Percentiles rank a stretch among this genome's conserved stretches.
Evolutionary conservation across 495 filamentous ascomycete genomes (phyloP).

Genomic region (Podospora fimiseda): DNA sequence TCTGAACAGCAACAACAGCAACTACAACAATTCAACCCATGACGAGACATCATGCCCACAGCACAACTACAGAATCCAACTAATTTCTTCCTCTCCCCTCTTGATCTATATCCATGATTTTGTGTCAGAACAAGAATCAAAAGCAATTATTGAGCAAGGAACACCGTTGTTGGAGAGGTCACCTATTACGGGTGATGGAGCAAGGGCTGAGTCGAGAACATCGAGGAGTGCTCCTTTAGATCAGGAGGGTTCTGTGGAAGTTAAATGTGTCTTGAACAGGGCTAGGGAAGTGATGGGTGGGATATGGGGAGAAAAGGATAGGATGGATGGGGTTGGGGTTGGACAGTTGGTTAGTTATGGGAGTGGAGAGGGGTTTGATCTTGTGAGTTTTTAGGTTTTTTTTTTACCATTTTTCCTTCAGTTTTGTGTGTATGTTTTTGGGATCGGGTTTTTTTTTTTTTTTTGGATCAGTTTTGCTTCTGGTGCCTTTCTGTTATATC

Average conservation of each 20-base stretch:
- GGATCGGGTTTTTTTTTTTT: neutral
- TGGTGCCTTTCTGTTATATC: too few relatives aligned
- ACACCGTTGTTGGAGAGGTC: conserved; percentile 27
- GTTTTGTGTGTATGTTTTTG: neutral
- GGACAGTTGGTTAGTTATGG: neutral
- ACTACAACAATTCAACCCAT: neutral
- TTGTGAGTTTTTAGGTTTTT: neutral
- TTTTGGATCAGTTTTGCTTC: too few relatives aligned
- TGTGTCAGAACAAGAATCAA: conserved; percentile 23
- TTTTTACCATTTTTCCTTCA: too few relatives aligned
- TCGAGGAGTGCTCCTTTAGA: conserved; percentile 33
- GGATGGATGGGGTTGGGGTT: neutral
- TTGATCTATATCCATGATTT: conserved; percentile 36
- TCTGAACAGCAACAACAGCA: too few relatives aligned
- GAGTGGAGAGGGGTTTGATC: neutral
- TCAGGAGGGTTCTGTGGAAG: conserved; percentile 20
- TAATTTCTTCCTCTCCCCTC: conserved; percentile 36
- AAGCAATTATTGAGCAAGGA: conserved; percentile 24
- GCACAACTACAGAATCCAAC: conserved; percentile 30
- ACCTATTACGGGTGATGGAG: conserved; percentile 25
- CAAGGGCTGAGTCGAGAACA: conserved; percentile 27
- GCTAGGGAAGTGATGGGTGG: neutral
- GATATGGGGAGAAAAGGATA: neutral
- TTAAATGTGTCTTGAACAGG: conserved; percentile 33
- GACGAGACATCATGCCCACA: conserved; percentile 15